Evolutionary conservation across 257 asterid species (phyloP), one percentile per base, ranked within the genome.

Genomic region (Nicotiana undulata): DNA sequence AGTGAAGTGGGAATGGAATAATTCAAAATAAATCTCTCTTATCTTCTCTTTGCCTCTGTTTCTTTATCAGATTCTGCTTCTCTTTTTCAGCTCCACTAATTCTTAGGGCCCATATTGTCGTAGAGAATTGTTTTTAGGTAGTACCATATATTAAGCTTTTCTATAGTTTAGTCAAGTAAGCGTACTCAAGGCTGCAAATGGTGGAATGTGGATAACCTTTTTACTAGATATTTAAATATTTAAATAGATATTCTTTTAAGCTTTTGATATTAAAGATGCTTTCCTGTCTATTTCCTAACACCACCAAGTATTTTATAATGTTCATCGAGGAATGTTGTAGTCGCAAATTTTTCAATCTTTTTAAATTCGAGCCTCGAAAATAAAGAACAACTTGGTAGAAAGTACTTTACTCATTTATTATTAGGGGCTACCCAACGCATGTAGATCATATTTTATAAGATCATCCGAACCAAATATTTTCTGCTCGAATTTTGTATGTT

Each of bases 71-170:
- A 34, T 77, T 70, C 79, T 83, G 77, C 31, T 70, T 61, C 82
- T 40, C 46, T 12, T 6, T 72, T 72, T 75, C n/a, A 49, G 77
- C 72, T 52, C 81, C 83, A 83, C 68, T 75, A 34, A 61, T 52
- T 40, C 22, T 9, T 24, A 44, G 77, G 77, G 15, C 40, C 77
- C 77, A 46, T 46, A 22, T 46, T 24, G 22, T 10, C 7, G 58
- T 70, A 70, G 32, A 44, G 46, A 67, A 46, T 72, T 44, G 37
- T 44, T 22, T 68, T 72, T 72, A 72, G 15, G 40, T 6, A 46
- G 77, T 22, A 44, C 13, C 40, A 10, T 29, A 40, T 34, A 2
- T 67, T 40, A 44, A 72, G 37, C 37, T 46, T 72, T 72, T 13
- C 37, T 22, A 22, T 63, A 13, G 22, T n/a, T 63, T 22, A 72